phyloP scores from a whole-genome alignment of 2,329 filamentous ascomycete genomes.

The Cryphonectria naterciae region DNA sequence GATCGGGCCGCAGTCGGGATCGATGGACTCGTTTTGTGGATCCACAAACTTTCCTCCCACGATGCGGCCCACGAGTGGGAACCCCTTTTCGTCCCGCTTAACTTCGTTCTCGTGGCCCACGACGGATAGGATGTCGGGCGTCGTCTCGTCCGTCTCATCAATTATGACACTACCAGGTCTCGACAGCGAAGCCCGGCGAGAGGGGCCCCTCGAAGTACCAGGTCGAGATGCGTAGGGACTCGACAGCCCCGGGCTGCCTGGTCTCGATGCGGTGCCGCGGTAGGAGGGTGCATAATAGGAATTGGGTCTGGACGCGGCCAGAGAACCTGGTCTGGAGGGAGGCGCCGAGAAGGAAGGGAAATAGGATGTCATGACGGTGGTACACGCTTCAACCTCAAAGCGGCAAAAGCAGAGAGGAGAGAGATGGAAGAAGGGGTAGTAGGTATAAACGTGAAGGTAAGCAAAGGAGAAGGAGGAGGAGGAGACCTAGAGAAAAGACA shows the following conservation, averaged over 20 bases:
- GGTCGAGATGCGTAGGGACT: slow-evolving; percentile 26
- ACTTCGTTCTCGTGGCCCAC: slow-evolving; percentile 19
- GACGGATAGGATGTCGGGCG: slow-evolving; percentile 26
- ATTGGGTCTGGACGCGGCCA: slow-evolving; percentile 27
- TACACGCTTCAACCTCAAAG: slow-evolving; percentile 3
- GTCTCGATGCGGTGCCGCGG: slow-evolving; percentile 17
- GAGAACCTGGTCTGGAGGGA: slow-evolving; percentile 27
- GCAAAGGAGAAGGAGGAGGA: background rate
- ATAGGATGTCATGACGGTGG: slow-evolving; percentile 23
- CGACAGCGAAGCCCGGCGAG: slow-evolving; percentile 16
- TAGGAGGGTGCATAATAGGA: slow-evolving; percentile 20
- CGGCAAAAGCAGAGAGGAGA: slow-evolving; percentile 3
- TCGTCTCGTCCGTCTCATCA: slow-evolving; percentile 25
- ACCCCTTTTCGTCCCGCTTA: slow-evolving; percentile 29
- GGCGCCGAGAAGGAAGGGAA: slow-evolving; percentile 26
- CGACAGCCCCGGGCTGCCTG: slow-evolving; percentile 13
- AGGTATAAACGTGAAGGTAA: slow-evolving; percentile 6
- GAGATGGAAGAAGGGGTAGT: background rate
- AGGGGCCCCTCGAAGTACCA: slow-evolving; percentile 21
- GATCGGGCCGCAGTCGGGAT: slow-evolving; percentile 41
- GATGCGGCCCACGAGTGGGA: slow-evolving; percentile 38
- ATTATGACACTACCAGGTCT: slow-evolving; percentile 20
- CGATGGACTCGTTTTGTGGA: slow-evolving; percentile 39
- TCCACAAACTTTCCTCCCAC: slow-evolving; percentile 44
- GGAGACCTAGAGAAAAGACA: slow-evolving; percentile 22